Evolutionary conservation across 164 flowering plant species (phyloP), one percentile per base, ranked within the genome.

Genomic region (Stephania cephalantha): DNA sequence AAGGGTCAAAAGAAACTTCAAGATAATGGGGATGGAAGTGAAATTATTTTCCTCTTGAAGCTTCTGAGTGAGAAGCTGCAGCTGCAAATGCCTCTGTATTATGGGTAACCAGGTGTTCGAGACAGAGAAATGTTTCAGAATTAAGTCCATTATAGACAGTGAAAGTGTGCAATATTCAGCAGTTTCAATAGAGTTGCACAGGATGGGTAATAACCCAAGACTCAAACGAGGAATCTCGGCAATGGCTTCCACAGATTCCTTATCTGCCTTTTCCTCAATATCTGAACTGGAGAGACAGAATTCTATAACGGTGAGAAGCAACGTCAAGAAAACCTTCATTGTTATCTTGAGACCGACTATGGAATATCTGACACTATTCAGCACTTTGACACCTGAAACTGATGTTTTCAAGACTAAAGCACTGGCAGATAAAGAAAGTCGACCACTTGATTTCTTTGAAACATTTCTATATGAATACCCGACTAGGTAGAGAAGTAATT

Each of bases 101-200:
- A 95, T 75, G 15, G 98, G 98, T 75, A 92, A 84, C 99, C 99
- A 93, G 13, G 95, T 85, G 42, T 72, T 76, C 17, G 91, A 84
- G 53, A 88, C 82, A 82, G 85, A 79, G 71, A 87, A 87, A 55
- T 80, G 76, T 82, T 80, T 87, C 48, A 89, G 81, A 79, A 90
- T 83, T 9, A 86, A 67, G 78, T 93, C 95, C 69, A 87, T 80
- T 52, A 84, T 71, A 71, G 92, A 79, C 78, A 93, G 72, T 67
- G 96, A 84, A 77, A 95, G 87, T 73, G 84, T 78, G 71, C 82
- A 85, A 75, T 83, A 84, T 75, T 92, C 91, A 31, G 82, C 71
- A 44, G 73, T 79, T 31, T 83, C 82, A 74, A 83, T 74, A 75
- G 78, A 84, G 75, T 81, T 82, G 81, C 97, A 93, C 31, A 95